Conservation (phyloP, 2,329 filamentous ascomycete genomes). For the Microdochium paspali region DNA sequence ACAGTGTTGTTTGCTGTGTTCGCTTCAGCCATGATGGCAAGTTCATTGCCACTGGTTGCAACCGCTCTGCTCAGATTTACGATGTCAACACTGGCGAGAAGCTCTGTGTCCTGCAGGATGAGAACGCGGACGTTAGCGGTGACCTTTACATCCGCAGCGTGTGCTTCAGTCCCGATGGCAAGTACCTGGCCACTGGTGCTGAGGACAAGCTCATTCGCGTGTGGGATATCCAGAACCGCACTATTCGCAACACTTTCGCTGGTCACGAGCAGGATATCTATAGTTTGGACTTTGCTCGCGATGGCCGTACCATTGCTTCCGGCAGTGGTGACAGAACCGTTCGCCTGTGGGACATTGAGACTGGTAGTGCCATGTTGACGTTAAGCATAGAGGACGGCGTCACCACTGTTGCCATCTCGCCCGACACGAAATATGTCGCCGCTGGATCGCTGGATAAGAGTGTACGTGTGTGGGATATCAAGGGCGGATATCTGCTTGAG, state of each 20-base stretch:
- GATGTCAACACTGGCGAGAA: slow-evolving; percentile 82
- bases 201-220: slow-evolving; percentile 97
- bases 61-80: slow-evolving; percentile 98
- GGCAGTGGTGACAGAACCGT: slow-evolving; percentile 93
- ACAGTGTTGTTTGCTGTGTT: slow-evolving; percentile 97
- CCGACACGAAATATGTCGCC: slow-evolving; percentile 87
- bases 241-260: slow-evolving; percentile 87
- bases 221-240: slow-evolving; percentile 81
- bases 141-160: slow-evolving; percentile 97
- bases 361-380: slow-evolving; percentile 70
- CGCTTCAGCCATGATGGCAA: slow-evolving; percentile 94
- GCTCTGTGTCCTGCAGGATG: slow-evolving; percentile 83
- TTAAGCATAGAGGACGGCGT: slow-evolving; percentile 94
- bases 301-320: slow-evolving; percentile 89
- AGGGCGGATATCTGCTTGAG: slow-evolving; percentile 77
- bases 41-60: slow-evolving; percentile 93
- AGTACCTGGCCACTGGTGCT: slow-evolving; percentile 87
- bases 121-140: slow-evolving; percentile 74
- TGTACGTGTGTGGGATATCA: slow-evolving; percentile 92
- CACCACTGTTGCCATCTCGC: slow-evolving; percentile 94
- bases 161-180: slow-evolving; percentile 95
- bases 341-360: slow-evolving; percentile 90
- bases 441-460: slow-evolving; percentile 96
- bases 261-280: slow-evolving; percentile 99
- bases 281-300: slow-evolving; percentile 87